Base-by-base conservation (phyloP, 805 yeast species). In the Metschnikowia lochheadii region DNA sequence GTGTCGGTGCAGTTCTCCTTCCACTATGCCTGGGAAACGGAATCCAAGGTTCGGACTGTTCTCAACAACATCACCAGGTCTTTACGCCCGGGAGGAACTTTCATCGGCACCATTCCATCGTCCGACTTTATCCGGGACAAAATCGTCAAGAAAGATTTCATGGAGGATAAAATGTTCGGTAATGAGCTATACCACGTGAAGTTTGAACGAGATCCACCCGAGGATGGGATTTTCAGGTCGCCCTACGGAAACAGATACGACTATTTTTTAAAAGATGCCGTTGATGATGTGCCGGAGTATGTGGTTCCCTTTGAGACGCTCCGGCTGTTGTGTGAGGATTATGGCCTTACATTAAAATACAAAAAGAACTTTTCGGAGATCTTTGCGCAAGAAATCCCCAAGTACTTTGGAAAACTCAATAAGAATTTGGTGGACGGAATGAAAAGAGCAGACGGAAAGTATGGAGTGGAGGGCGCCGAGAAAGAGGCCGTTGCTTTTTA, bases 221-320 rank as follows among this genome's bases (percentile, higher is more conserved):
- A 70, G 44, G 85, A 82, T 57, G 90, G 92, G 2, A 81, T 79
- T 44, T 89, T 88, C 62, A 71, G 81, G 8, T 79, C 84, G 1
- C 87, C 94, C 0, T 89, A 74, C 63, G 99, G 99, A 0, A 87
- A 91, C 66, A 76, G 81, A 60, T 94, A 94, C 66, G 81, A 80
- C 48, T 94, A 87, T 64, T 88, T 75, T 69, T 71, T 94, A 51
- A 83, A 83, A 56, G 99, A 94, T 70, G 99, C 99, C 0, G 92
- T 94, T 44, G 97, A 89, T 54, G 85, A 94, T 60, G 97, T 94
- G 21, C 98, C 98, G 0, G 99, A 94, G 63, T 94, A 87, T 62
- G 95, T 94, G 5, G 97, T 94, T 6, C 98, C 97, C 1, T 90
- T 94, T 67, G 97, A 92, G 61, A 80, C 84, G 1, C 80, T 94